Conservation (phyloP, 169 alveolate genomes). For the Plasmodium gaboni region DNA sequence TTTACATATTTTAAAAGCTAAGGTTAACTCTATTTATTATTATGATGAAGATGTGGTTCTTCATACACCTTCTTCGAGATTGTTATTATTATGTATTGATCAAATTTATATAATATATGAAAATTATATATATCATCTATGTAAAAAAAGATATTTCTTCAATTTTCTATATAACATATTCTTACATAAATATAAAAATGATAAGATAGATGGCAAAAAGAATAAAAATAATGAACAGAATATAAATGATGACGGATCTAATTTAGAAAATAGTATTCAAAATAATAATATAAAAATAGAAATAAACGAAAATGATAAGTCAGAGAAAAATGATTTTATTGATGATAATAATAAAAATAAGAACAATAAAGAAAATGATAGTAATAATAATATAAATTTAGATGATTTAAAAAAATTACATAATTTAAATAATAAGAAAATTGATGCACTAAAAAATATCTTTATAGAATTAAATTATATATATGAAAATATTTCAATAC, state of each 20-base stretch:
- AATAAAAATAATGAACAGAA: background rate
- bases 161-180: conserved; percentile 31
- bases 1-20: conserved; percentile 34
- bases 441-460: conserved; percentile 23
- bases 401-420: conserved; percentile 48
- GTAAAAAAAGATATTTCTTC: conserved; percentile 64
- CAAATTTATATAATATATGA: conserved; percentile 66
- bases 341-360: background rate
- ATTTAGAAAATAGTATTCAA: background rate
- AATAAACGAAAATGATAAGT: background rate
- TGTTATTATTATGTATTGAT: conserved; percentile 65
- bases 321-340: background rate
- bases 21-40: conserved; percentile 58
- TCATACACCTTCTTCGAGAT: conserved; percentile 66
- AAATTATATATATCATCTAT: conserved; percentile 69
- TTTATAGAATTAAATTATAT: conserved; percentile 70
- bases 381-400: conserved; percentile 7
- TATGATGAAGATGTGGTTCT: conserved; percentile 39
- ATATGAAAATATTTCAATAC: conserved; percentile 33
- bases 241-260: background rate
- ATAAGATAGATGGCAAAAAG: conserved; percentile 5
- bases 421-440: conserved; percentile 36
- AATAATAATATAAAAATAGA: background rate
- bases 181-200: conserved; percentile 12
- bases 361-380: conserved; percentile 2